Percentiles rank a stretch among this genome's conserved stretches.
These are phyloP conservation scores for Verticillium klebahnii DNA, from an alignment of 2,329 filamentous ascomycete species.

Conservation along the genomic window DNA sequence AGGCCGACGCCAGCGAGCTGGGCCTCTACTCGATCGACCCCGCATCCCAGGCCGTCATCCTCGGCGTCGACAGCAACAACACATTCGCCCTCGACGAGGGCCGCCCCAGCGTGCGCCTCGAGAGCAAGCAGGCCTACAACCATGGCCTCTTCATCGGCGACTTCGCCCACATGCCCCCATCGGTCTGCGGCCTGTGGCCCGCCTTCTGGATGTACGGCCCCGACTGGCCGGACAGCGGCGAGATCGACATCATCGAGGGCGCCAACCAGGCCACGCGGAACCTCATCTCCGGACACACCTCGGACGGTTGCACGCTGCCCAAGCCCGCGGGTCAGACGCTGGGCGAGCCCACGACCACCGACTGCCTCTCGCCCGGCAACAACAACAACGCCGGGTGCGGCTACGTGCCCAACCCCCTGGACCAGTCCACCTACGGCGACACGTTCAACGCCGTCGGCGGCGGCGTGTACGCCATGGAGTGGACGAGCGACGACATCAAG, in stretches of 20 bases:
- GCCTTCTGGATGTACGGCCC: conserved; percentile 56
- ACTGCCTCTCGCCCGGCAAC: neutral
- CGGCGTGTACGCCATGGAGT: conserved; percentile 68
- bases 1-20: conserved; percentile 29
- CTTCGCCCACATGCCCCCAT: conserved; percentile 67
- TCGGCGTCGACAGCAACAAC: conserved; percentile 39
- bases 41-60: conserved; percentile 34
- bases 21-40: conserved; percentile 38
- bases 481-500: conserved; percentile 63
- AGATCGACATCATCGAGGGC: conserved; percentile 68
- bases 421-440: conserved; percentile 51
- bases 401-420: conserved; percentile 31
- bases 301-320: conserved; percentile 13
- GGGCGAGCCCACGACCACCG: neutral
- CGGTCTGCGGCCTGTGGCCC: conserved; percentile 69
- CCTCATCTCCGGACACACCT: conserved; percentile 59
- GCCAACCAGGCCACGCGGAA: conserved; percentile 58
- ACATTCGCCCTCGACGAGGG: conserved; percentile 32
- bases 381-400: conserved; percentile 39
- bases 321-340: neutral
- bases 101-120: conserved; percentile 60
- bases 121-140: conserved; percentile 58
- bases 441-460: conserved; percentile 62
- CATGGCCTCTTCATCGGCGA: conserved; percentile 69
- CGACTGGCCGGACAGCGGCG: conserved; percentile 59